Evolutionary conservation across 805 yeast species (phyloP).

Genomic region (Metschnikowia santaceciliae): DNA sequence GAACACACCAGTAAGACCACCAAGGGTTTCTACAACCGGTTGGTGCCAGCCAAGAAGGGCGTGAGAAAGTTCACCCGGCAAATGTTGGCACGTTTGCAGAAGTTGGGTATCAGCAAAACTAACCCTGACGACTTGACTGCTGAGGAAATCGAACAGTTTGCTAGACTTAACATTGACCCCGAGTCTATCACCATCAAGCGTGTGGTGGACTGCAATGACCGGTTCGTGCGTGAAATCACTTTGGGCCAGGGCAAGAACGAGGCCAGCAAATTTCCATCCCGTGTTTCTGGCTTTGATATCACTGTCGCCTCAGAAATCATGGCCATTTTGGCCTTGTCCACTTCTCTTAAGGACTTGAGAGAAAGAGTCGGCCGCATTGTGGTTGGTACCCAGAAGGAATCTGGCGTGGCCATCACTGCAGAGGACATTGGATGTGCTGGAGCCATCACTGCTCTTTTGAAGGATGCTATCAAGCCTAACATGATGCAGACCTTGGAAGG

Average conservation of each 20-base stretch:
- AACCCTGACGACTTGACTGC: slow-evolving; percentile 76
- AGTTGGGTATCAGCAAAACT: slow-evolving; percentile 76
- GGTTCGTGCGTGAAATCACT: slow-evolving; percentile 84
- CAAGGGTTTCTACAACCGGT: slow-evolving; percentile 73
- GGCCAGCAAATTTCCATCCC: slow-evolving; percentile 64
- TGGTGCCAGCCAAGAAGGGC: slow-evolving; percentile 85
- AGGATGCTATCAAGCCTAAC: slow-evolving; percentile 95
- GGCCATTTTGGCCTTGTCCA: slow-evolving; percentile 90
- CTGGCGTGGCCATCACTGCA: slow-evolving; percentile 82
- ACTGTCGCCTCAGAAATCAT: slow-evolving; percentile 94
- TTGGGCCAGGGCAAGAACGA: slow-evolving; percentile 92
- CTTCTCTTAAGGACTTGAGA: slow-evolving; percentile 77
- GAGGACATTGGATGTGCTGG: slow-evolving; percentile 96
- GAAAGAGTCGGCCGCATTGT: slow-evolving; percentile 85
- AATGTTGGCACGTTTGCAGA: slow-evolving; percentile 69
- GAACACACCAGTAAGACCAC: slow-evolving; percentile 80
- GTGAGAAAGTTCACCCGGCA: slow-evolving; percentile 72
- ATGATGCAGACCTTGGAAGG: slow-evolving; percentile 97
- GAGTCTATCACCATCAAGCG: slow-evolving; percentile 86
- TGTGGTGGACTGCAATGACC: slow-evolving; percentile 92
- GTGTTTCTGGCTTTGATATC: slow-evolving; percentile 91
- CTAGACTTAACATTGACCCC: slow-evolving; percentile 85
- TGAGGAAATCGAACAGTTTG: slow-evolving; percentile 72
- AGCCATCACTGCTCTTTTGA: slow-evolving; percentile 88
- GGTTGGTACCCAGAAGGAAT: slow-evolving; percentile 66